Base-by-base conservation (phyloP, 768 basidiomycete genomes). In the Coprinopsis strossmayeri region DNA sequence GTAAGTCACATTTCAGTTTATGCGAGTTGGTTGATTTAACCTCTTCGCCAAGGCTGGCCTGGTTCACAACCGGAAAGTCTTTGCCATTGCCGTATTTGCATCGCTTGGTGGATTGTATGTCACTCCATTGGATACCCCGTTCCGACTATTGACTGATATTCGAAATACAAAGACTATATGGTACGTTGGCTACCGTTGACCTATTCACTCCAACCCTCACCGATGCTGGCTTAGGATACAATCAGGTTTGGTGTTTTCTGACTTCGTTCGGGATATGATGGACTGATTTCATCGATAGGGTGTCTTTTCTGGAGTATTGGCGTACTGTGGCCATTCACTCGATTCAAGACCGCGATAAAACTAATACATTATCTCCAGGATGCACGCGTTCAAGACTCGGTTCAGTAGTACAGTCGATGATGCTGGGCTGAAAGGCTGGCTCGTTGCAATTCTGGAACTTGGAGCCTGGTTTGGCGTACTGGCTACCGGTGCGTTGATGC, bases 381-480 rank as follows among this genome's bases (percentile, higher is more conserved):
- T 81, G 78, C 45, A 58, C 34, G 71, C 74, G 10, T 82, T 82
- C 55, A 64, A 74, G 30, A 23, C 63, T 5, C 70, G 78, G 32
- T 84, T 85, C 82, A 74, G 64, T 2, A 68, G 71, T 20, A 80
- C 76, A 0, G 79, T 81, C 35, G 48, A 60, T 30, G 57, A 84
- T 53, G 20, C 77, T 5, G 70, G 65, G 7, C 77, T 70, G 20
- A 79, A 83, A 64, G 87, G 84, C 9, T 83, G 85, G 78, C 67
- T 90, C 2, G 85, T 86, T 12, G 68, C 84, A 18, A 84, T 88
- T 57, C 73, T 88, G 28, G 84, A 86, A 64, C 71, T 85, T 12
- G 82, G 81, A 49, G 87, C 87, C 20, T 87, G 87, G 81, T 69
- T 82, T 51, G 87, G 87, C 52, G 82, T 85, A 10, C 73, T 91